These are phyloP conservation scores for Botryotinia globosa DNA, from an alignment of 2,329 filamentous ascomycete genomes.

Conservation along the genomic window DNA sequence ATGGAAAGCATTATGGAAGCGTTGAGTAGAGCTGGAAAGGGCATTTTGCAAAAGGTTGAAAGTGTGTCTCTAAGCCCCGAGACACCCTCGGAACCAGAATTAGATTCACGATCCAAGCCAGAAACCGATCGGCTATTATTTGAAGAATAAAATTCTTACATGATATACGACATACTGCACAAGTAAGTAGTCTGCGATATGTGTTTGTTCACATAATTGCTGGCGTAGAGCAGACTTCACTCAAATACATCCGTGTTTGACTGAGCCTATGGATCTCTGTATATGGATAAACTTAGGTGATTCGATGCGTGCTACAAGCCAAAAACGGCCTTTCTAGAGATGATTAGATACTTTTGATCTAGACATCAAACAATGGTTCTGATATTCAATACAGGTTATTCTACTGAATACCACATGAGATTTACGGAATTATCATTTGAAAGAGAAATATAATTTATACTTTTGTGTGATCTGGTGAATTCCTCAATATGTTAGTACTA, in stretches of 20 bases:
- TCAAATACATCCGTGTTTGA: neutral
- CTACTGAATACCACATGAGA: neutral
- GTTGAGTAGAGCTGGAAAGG: constrained; percentile 28
- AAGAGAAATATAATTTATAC: neutral
- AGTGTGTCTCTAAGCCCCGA: constrained; percentile 6
- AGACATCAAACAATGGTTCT: neutral
- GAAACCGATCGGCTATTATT: neutral
- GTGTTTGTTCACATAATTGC: neutral
- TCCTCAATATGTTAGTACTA: neutral
- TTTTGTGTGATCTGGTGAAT: neutral
- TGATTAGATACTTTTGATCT: neutral
- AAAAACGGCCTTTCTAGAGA: neutral
- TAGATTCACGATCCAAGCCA: neutral
- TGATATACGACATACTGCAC: neutral
- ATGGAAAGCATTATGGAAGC: constrained; percentile 33
- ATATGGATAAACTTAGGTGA: neutral
- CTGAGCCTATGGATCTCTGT: neutral
- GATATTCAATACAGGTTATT: neutral
- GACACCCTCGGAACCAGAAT: neutral
- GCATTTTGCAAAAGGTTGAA: constrained; percentile 16
- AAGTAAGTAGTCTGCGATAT: neutral
- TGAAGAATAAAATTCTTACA: neutral
- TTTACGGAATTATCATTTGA: too few relatives aligned
- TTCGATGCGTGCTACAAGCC: neutral
- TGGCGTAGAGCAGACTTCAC: neutral